phyloP scores from a whole-genome alignment of 2,329 filamentous ascomycete species.

The Elsinoe arachidis region DNA sequence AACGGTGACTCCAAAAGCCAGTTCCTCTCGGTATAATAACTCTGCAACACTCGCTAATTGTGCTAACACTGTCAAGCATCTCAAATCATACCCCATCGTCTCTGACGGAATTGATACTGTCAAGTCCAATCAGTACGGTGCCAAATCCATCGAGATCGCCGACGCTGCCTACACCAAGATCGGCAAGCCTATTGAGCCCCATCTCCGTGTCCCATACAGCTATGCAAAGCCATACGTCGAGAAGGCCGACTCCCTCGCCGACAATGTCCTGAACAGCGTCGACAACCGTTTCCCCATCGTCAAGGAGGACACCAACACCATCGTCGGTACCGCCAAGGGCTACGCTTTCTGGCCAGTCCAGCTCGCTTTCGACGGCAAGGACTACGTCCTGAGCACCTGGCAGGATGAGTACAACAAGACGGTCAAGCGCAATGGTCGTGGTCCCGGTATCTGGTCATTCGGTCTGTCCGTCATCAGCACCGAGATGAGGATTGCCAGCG shows the following conservation, averaged over 20 bases:
- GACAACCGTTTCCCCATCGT: constrained; percentile 51
- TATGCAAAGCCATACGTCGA: constrained; percentile 78
- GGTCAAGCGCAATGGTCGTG: constrained; percentile 25
- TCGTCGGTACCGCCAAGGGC: constrained; percentile 53
- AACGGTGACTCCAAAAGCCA: constrained; percentile 45
- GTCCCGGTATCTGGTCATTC: constrained; percentile 22
- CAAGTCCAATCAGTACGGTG: constrained; percentile 73
- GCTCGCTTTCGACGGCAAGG: constrained; percentile 17
- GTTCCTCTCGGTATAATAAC: constrained; percentile 28
- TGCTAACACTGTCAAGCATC: constrained; percentile 50
- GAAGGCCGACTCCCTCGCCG: constrained; percentile 67
- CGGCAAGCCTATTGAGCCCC: constrained; percentile 68
- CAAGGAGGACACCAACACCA: constrained; percentile 41
- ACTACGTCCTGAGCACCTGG: constrained; percentile 28
- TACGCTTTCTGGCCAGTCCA: constrained; percentile 49
- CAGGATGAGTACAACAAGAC: constrained; percentile 32
- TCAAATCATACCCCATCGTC: constrained; percentile 75
- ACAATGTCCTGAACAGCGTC: constrained; percentile 35
- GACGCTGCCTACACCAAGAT: constrained; percentile 67
- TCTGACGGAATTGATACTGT: constrained; percentile 68
- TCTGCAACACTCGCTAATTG: constrained; percentile 14
- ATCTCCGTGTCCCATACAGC: constrained; percentile 68
- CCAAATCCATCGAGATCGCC: constrained; percentile 69
- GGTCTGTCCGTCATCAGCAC: constrained; percentile 28
- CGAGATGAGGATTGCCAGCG: constrained; percentile 26